Percentiles rank a stretch among this genome's conserved stretches.
Conservation (phyloP, 192 early-diverging fungal genomes). For the Backusella liffmaniae region DNA sequence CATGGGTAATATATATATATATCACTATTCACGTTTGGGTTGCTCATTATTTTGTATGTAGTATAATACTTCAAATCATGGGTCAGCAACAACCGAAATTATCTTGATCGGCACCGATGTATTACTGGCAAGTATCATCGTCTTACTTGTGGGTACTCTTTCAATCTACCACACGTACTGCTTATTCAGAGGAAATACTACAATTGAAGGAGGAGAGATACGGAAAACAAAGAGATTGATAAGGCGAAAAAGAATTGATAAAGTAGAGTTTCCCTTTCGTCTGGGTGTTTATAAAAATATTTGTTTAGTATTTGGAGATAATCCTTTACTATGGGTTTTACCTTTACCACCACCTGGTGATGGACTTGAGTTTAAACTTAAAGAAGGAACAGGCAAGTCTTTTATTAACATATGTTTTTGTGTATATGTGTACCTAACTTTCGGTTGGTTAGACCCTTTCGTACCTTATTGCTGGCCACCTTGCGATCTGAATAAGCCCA, state of each 20-base stretch:
- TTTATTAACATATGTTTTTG: neutral
- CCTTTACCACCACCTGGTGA: slow-evolving; percentile 60
- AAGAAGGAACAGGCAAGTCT: slow-evolving; percentile 30
- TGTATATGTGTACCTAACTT: neutral
- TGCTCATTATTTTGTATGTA: neutral
- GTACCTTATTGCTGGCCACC: slow-evolving; percentile 32
- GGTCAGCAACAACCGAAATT: neutral
- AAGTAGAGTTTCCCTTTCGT: slow-evolving; percentile 76
- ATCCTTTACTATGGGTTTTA: slow-evolving; percentile 67
- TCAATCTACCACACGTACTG: slow-evolving; percentile 68
- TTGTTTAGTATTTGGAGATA: slow-evolving; percentile 64
- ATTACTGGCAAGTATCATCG: slow-evolving; percentile 63
- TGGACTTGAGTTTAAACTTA: slow-evolving; percentile 65
- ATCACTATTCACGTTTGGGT: neutral
- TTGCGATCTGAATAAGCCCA: slow-evolving; percentile 24
- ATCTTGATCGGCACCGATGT: slow-evolving; percentile 49
- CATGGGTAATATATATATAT: neutral
- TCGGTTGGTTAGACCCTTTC: slow-evolving; percentile 9
- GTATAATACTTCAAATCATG: neutral
- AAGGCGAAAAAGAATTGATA: slow-evolving; percentile 46
- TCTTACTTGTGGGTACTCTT: slow-evolving; percentile 66
- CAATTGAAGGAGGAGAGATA: slow-evolving; percentile 76
- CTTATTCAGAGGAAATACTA: slow-evolving; percentile 61
- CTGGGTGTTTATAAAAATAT: slow-evolving; percentile 72
- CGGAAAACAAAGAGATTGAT: slow-evolving; percentile 60